Conservation (phyloP, 768 basidiomycete genomes). For the Candolleomyces efflorescens region DNA sequence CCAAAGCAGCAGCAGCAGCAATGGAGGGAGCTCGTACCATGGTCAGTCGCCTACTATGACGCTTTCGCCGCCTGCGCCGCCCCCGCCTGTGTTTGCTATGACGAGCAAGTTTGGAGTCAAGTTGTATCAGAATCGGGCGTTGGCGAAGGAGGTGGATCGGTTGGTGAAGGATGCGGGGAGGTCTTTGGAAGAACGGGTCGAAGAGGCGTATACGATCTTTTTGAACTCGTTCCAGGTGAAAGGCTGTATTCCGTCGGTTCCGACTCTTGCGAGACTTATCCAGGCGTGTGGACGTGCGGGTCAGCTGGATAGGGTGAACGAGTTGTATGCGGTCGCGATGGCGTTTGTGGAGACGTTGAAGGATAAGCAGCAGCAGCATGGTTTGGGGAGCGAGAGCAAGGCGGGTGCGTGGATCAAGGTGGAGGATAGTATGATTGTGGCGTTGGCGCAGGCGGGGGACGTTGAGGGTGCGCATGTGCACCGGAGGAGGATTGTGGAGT, state of each 20-base stretch:
- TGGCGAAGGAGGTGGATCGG: conserved; percentile 8
- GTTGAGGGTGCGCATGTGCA: conserved; percentile 79
- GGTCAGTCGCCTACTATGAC: too few species aligned
- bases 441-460: conserved; percentile 76
- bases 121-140: background rate
- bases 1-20: too few species aligned
- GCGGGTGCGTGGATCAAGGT: conserved; percentile 61
- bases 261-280: conserved; percentile 58
- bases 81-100: too few species aligned
- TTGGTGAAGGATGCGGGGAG: conserved; percentile 7
- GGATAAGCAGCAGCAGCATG: conserved; percentile 7
- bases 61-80: too few species aligned
- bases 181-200: background rate
- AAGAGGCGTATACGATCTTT: conserved; percentile 47
- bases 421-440: conserved; percentile 89
- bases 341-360: conserved; percentile 45
- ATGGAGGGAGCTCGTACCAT: too few species aligned
- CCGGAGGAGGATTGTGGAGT: conserved; percentile 69
- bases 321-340: conserved; percentile 70
- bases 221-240: conserved; percentile 38
- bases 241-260: conserved; percentile 43
- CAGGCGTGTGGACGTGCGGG: conserved; percentile 61
- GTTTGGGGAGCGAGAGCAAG: conserved; percentile 13
- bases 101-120: background rate
- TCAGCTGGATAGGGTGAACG: conserved; percentile 55